Base-by-base conservation (phyloP, 768 basidiomycete species). In the Thelephora aurantiotincta region DNA sequence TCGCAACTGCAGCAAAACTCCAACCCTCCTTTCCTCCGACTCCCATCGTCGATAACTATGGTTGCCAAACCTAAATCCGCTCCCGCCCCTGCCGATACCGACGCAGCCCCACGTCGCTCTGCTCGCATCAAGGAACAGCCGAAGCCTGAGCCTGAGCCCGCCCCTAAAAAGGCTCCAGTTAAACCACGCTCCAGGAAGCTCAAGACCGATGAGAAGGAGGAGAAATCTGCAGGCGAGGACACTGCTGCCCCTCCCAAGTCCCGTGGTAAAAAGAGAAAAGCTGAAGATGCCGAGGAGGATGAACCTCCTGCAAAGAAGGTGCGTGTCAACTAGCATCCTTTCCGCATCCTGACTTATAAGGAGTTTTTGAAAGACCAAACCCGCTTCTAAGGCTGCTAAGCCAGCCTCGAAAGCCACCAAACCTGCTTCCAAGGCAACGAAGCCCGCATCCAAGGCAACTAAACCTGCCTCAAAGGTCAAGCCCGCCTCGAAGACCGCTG, bases 41-140 rank as follows among this genome's bases (percentile, higher is more conserved):
- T 9, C 26, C 9, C 26, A 30, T 30, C 26, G 26, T 30, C 26
- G 26, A 30, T 30, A 4, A 30, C 9, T 9, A 30, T 30, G 26
- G 26, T 30, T 30, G 26, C 26, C 9, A 30, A 30, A 30, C 26
- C 26, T 30, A 85, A 83, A 75, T 71, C 80, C 44, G 74, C 74
- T 22, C 63, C 70, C 44, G 54, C 73, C 42, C 50, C 70, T 33
- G 60, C 61, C 2, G 69, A 64, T 19, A 60, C 67, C 45, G 63
- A 67, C 20, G 64, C 65, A 38, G 69, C 70, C 58, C 82, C 82
- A 34, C 81, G 82, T 61, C 82, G 82, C 64, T 84, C 82, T 6
- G 64, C 73, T 30, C 78, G 82, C 56, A 83, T 86, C 65, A 84
- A 84, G 62, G 80, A 79, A 22, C 71, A 74, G 50, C 80, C 79